Percentiles rank a stretch among this genome's conserved stretches.
Evolutionary conservation across 768 basidiomycete species (phyloP).

Genomic region (Megacollybia marginata): DNA sequence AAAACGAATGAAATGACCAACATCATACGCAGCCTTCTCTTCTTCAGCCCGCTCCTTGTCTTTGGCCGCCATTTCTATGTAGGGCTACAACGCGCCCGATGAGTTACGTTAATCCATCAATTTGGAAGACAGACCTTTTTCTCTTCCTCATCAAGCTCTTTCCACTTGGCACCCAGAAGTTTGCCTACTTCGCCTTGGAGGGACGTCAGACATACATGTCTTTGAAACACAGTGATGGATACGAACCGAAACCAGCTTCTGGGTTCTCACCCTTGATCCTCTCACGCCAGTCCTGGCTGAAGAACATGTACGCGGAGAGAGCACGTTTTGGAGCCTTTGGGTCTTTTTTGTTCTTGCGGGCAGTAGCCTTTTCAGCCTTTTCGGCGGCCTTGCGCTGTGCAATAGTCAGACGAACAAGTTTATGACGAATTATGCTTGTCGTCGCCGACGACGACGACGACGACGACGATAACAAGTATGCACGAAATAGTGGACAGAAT

Average conservation of each 20-base stretch:
- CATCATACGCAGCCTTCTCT: slow-evolving; percentile 58
- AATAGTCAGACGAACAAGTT: slow-evolving; percentile 1
- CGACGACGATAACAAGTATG: background rate
- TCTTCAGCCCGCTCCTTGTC: slow-evolving; percentile 87
- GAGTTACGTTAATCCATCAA: background rate
- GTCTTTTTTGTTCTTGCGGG: slow-evolving; percentile 63
- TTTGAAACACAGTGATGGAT: slow-evolving; percentile 6
- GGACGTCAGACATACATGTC: slow-evolving; percentile 4
- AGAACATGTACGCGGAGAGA: slow-evolving; percentile 98
- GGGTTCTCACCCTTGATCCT: slow-evolving; percentile 95
- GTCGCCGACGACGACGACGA: slow-evolving; percentile 1
- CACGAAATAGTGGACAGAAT: background rate
- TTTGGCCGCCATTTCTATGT: slow-evolving; percentile 75
- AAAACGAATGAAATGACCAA: slow-evolving; percentile 10
- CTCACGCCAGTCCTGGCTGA: slow-evolving; percentile 93
- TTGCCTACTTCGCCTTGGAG: slow-evolving; percentile 83
- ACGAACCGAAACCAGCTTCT: slow-evolving; percentile 82
- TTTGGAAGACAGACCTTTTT: slow-evolving; percentile 54
- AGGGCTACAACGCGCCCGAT: slow-evolving; percentile 50
- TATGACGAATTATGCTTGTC: slow-evolving; percentile 1
- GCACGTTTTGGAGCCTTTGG: slow-evolving; percentile 86
- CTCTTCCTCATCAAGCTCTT: slow-evolving; percentile 85
- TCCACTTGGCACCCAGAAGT: slow-evolving; percentile 94
- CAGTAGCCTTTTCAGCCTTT: slow-evolving; percentile 55
- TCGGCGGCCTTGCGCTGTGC: slow-evolving; percentile 68